Base-by-base conservation (phyloP, 2,329 filamentous ascomycete species). In the Lachnellula arida region DNA sequence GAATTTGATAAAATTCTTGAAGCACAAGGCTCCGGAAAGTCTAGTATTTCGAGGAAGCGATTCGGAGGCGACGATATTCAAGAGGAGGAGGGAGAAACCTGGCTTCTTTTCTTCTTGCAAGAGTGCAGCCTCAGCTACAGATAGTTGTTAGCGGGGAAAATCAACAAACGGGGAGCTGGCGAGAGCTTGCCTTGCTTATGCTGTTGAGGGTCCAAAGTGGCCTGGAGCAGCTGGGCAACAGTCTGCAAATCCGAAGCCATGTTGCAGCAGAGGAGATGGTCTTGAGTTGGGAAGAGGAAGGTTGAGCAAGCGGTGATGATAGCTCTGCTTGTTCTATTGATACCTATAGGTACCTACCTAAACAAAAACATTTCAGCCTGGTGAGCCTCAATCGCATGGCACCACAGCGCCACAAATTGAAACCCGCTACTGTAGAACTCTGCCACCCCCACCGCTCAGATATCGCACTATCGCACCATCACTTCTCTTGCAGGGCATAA, bases 1-100 rank as follows among this genome's bases (percentile, higher is more conserved):
- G 70, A 88, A 85, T 73, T 89, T 88, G 69, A 99, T 91, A 73
- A 96, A 96, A 78, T 99, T 99, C 76, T 99, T 99, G 82, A 99
- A 99, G 77, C 89, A 94, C 58, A 99, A 81, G 28, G 94, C 90
- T 67, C 89, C 90, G 6, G 93, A 85, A 43, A 99, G 85, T 60
- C 94, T 86, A 59, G 89, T 94, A 67, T 89, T 93, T 62, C 80
- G 75, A 42, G 90, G 86, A 61, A 88, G 82, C 43, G 81, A 77
- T 55, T 86, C 82, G 63, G 87, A 85, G 61, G 89, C 90, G 67
- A 96, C 91, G 69, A 97, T 95, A 67, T 93, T 91, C 51, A 99
- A 87, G 53, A 99, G 85, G 54, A 81, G 80, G 51, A 97, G 80
- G 15, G 93, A 95, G 77, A 96, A 99, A 68, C 88, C 87, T 8